phyloP scores from a whole-genome alignment of 169 alveolate species.

The Eimeria necatrix region DNA sequence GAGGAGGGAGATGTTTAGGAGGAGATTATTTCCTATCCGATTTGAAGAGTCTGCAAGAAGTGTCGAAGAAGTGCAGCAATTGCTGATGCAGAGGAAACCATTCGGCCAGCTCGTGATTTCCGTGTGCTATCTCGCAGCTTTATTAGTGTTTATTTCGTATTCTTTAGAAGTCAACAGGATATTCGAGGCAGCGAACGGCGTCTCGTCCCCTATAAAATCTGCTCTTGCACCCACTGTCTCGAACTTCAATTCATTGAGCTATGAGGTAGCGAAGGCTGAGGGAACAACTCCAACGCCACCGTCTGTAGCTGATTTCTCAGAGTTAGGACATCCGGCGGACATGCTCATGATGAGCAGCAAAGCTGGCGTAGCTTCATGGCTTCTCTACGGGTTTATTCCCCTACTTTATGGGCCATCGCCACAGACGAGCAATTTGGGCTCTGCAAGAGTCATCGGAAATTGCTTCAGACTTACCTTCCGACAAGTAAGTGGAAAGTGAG shows the following conservation, averaged over 20 bases:
- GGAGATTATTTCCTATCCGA: slow-evolving; percentile 65
- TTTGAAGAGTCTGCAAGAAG: slow-evolving; percentile 72
- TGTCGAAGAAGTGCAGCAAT: slow-evolving; percentile 63
- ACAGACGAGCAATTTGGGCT: slow-evolving; percentile 64
- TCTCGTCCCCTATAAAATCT: slow-evolving; percentile 16
- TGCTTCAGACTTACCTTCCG: slow-evolving; percentile 70
- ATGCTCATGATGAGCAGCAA: slow-evolving; percentile 34
- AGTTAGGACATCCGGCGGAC: neutral
- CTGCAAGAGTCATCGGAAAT: slow-evolving; percentile 56
- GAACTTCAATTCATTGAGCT: slow-evolving; percentile 41
- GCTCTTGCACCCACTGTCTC: slow-evolving; percentile 42
- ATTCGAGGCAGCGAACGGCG: slow-evolving; percentile 55
- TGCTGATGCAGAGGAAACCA: slow-evolving; percentile 59
- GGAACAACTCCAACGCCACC: neutral
- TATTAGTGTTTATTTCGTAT: slow-evolving; percentile 57
- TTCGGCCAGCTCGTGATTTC: slow-evolving; percentile 42
- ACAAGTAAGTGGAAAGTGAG: slow-evolving; percentile 8
- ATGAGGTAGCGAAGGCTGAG: slow-evolving; percentile 35
- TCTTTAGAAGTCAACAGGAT: slow-evolving; percentile 46
- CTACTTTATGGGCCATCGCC: slow-evolving; percentile 70
- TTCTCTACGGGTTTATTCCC: slow-evolving; percentile 52
- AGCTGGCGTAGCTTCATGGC: slow-evolving; percentile 76
- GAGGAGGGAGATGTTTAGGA: slow-evolving; percentile 71
- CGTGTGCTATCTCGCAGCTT: slow-evolving; percentile 28
- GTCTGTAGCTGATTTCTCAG: neutral